A percentile compares a stretch with the other conserved stretches of the same genome.
Evolutionary conservation across 2,329 filamentous ascomycete species (phyloP).

Genomic region (Emericellopsis atlantica): DNA sequence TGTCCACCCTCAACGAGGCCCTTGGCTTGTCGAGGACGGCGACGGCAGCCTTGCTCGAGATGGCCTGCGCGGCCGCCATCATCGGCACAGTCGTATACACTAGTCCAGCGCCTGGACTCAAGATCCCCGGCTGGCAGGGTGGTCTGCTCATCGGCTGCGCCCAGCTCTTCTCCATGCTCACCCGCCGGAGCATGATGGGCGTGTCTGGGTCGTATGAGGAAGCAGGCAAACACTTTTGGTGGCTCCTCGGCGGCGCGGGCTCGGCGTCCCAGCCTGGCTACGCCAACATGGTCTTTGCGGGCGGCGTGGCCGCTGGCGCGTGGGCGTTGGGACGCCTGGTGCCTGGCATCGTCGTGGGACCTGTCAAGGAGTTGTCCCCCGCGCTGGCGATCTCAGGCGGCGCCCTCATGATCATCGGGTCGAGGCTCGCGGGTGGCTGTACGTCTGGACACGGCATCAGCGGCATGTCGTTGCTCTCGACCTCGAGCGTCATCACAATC

Average conservation of each 20-base stretch:
- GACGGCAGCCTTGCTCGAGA: slow-evolving; percentile 29
- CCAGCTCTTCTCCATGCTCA: slow-evolving; percentile 42
- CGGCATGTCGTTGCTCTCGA: slow-evolving; percentile 48
- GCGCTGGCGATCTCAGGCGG: slow-evolving; percentile 37
- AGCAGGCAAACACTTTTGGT: slow-evolving; percentile 39
- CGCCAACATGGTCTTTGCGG: slow-evolving; percentile 35
- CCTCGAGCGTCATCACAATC: slow-evolving; percentile 50
- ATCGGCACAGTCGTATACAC: slow-evolving; percentile 19
- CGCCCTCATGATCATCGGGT: slow-evolving; percentile 42
- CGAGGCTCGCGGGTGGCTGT: slow-evolving; percentile 52
- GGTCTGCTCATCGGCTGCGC: slow-evolving; percentile 45
- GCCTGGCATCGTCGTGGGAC: slow-evolving; percentile 14
- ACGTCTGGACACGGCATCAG: slow-evolving; percentile 59
- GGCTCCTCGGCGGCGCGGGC: slow-evolving; percentile 10
- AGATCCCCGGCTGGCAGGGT: slow-evolving; percentile 34
- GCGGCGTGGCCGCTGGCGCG: slow-evolving; percentile 35
- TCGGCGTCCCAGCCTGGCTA: slow-evolving; percentile 2
- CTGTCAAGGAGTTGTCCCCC: slow-evolving; percentile 18
- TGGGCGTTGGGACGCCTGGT: slow-evolving; percentile 19
- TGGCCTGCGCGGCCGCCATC: slow-evolving; percentile 25
- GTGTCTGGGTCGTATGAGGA: slow-evolving; percentile 52
- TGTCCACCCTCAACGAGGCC: slow-evolving; percentile 22
- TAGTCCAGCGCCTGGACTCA: slow-evolving; percentile 11
- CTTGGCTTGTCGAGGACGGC: slow-evolving; percentile 23
- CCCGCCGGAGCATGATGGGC: slow-evolving; percentile 37